A percentile compares a stretch with the other conserved stretches of the same genome.
phyloP scores from a whole-genome alignment of 345 rosid genomes.

The Eucalyptus urophylla region DNA sequence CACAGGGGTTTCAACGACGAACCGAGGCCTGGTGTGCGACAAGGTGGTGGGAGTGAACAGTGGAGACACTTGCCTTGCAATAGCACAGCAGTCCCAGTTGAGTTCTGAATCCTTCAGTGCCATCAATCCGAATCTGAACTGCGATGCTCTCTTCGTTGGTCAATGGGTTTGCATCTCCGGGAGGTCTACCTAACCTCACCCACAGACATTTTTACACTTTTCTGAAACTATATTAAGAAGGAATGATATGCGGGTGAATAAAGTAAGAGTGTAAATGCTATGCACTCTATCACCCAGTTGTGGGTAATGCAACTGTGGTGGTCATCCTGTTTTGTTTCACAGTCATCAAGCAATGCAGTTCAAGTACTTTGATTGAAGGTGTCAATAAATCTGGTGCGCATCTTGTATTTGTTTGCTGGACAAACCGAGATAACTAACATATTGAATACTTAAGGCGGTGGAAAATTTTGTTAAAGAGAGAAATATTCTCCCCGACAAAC shows the following conservation, averaged over 20 bases:
- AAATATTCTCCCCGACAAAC: background rate
- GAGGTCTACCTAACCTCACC: background rate
- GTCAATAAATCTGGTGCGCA: background rate
- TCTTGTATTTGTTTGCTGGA: background rate
- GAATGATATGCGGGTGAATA: background rate
- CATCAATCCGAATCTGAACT: constrained; percentile 1
- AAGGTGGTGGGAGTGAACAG: background rate
- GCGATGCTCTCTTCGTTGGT: background rate
- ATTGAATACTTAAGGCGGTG: background rate
- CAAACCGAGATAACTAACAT: background rate
- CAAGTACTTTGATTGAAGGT: background rate
- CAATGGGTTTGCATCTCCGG: background rate
- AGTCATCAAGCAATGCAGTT: background rate
- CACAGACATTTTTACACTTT: background rate
- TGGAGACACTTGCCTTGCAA: background rate
- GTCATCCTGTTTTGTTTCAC: background rate
- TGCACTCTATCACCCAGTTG: background rate
- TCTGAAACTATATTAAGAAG: background rate
- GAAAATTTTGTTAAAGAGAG: background rate
- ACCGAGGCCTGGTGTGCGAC: background rate
- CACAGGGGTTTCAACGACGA: background rate
- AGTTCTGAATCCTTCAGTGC: background rate
- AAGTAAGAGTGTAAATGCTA: background rate
- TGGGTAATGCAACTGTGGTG: background rate
- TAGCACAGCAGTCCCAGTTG: background rate